Evolutionary conservation across 2,329 filamentous ascomycete genomes (phyloP).

Genomic region (Raffaelea deltoideospora): DNA sequence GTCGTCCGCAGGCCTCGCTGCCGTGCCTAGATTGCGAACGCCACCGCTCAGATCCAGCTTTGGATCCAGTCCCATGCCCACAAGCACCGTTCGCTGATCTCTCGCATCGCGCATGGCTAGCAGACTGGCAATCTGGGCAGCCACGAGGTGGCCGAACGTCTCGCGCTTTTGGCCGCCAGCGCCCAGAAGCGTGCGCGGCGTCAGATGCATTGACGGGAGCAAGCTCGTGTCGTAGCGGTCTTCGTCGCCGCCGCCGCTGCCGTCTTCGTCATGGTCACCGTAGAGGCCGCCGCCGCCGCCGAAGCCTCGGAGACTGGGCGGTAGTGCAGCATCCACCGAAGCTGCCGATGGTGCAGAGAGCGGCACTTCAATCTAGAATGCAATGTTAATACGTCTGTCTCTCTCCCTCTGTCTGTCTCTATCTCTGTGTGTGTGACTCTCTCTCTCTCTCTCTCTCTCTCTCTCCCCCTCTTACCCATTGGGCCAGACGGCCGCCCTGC

Average conservation of each 20-base stretch:
- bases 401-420: too few species aligned
- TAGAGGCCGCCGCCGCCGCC: constrained; percentile 1
- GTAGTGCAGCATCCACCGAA: constrained; percentile 43
- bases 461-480: too few species aligned
- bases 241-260: too few species aligned
- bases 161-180: constrained; percentile 68
- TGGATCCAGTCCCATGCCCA: constrained; percentile 40
- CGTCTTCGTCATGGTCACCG: too few species aligned
- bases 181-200: constrained; percentile 74
- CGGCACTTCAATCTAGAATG: constrained; percentile 56
- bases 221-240: too few species aligned
- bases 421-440: too few species aligned
- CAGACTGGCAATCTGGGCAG: constrained; percentile 73
- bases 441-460: too few species aligned
- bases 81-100: constrained; percentile 43
- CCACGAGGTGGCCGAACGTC: constrained; percentile 73
- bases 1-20: background rate
- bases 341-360: constrained; percentile 53
- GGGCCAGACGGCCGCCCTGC: constrained; percentile 69
- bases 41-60: constrained; percentile 30
- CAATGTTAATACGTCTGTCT: too few species aligned
- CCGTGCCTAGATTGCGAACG: background rate
- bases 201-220: constrained; percentile 68
- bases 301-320: constrained; percentile 23
- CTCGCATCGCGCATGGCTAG: constrained; percentile 57